Percentiles rank a stretch among this genome's conserved stretches.
phyloP scores from a whole-genome alignment of 116 monocot species.

The Papilionanthe hybrid region DNA sequence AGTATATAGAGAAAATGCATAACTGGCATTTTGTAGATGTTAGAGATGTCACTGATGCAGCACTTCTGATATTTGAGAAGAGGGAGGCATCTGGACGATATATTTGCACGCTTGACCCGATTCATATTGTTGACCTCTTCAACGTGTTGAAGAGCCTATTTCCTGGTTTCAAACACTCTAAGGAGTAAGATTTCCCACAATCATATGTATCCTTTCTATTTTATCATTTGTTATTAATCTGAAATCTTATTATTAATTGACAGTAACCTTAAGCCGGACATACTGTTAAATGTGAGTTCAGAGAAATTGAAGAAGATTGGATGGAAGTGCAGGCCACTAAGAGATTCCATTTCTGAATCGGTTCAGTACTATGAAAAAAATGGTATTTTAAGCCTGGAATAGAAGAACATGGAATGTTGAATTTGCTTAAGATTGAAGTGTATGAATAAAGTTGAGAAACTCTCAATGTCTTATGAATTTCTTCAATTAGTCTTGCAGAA shows the following conservation, averaged over 20 bases:
- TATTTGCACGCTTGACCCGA: not conserved
- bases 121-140: not conserved
- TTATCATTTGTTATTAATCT: too few species aligned
- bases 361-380: not conserved
- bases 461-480: too few species aligned
- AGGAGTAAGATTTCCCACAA: too few species aligned
- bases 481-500: too few species aligned
- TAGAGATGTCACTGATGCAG: constrained; percentile 38
- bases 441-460: too few species aligned
- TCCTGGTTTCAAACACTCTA: not conserved
- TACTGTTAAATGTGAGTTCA: too few species aligned
- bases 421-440: too few species aligned
- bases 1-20: not conserved
- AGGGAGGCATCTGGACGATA: constrained; percentile 22
- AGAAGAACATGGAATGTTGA: not conserved
- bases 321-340: not conserved
- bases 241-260: not conserved
- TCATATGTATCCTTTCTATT: too few species aligned
- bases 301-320: too few species aligned
- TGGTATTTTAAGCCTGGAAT: not conserved
- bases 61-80: constrained; percentile 31
- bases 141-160: not conserved
- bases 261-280: not conserved
- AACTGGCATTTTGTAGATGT: constrained; percentile 26
- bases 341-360: not conserved